phyloP scores from a whole-genome alignment of 371 early-diverging fungal genomes.

The Mortierella sp. region DNA sequence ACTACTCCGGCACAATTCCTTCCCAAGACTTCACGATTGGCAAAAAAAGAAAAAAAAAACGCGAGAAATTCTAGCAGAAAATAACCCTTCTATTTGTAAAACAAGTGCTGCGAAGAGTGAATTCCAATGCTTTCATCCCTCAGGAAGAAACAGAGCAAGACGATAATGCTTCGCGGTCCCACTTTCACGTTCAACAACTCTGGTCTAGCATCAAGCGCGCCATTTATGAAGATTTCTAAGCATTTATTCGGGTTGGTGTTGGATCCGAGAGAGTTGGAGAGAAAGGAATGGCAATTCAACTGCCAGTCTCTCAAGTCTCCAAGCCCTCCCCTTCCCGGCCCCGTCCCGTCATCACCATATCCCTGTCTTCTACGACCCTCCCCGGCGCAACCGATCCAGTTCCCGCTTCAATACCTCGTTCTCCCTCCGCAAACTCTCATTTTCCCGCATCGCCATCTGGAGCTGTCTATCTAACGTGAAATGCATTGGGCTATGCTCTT shows the following conservation, averaged over 20 bases:
- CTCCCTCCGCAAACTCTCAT: constrained; percentile 65
- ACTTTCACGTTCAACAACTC: no score
- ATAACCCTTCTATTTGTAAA: no score
- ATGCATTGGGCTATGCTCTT: constrained; percentile 18
- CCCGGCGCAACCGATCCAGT: constrained; percentile 60
- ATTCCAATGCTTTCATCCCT: no score
- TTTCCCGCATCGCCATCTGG: constrained; percentile 62
- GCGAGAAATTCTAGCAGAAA: no score
- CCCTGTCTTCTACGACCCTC: neutral
- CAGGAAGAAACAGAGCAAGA: no score
- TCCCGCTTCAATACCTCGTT: constrained; percentile 68
- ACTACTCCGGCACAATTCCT: no score
- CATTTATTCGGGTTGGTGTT: neutral
- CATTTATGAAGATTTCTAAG: neutral
- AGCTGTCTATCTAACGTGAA: constrained; percentile 64
- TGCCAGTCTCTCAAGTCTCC: neutral
- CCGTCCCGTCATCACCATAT: neutral
- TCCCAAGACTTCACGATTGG: no score
- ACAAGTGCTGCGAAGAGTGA: no score
- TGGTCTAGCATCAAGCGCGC: no score
- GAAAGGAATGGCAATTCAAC: constrained; percentile 1
- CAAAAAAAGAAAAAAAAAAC: no score
- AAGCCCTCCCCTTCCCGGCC: neutral
- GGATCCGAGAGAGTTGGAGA: neutral
- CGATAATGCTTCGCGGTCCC: no score